A percentile compares a stretch with the other conserved stretches of the same genome.
phyloP scores from a whole-genome alignment of 768 basidiomycete species.

The Ramaria rubella region DNA sequence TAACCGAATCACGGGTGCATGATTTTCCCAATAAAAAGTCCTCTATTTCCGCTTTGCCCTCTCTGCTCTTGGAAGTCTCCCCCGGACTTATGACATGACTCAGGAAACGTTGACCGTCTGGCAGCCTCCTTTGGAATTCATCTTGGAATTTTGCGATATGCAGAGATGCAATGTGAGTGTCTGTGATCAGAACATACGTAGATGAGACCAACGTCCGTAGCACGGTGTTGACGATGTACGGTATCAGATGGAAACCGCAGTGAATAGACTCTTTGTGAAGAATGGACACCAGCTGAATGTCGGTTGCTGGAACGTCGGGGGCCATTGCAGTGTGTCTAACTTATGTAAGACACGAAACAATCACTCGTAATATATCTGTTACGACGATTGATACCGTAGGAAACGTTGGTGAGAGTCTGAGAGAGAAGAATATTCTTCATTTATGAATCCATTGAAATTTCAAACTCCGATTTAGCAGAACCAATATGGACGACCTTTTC shows the following conservation, averaged over 20 bases:
- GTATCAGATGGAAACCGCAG: constrained; percentile 87
- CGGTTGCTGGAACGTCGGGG: constrained; percentile 26
- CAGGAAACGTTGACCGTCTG: constrained; percentile 49
- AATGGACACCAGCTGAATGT: constrained; percentile 76
- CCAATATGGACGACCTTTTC: constrained; percentile 43
- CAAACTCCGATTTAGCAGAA: too few relatives aligned
- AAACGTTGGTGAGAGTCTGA: too few relatives aligned
- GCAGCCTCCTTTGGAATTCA: constrained; percentile 45
- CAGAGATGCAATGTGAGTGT: constrained; percentile 79
- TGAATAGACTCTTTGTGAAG: constrained; percentile 83
- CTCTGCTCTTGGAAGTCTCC: constrained; percentile 85
- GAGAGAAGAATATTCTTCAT: too few relatives aligned
- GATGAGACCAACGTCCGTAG: constrained; percentile 66
- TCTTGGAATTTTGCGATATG: constrained; percentile 63
- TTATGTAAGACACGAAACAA: too few relatives aligned
- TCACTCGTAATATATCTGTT: too few relatives aligned
- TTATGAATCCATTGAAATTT: too few relatives aligned
- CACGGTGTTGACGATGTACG: constrained; percentile 76
- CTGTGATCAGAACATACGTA: constrained; percentile 88
- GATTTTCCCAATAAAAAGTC: constrained; percentile 83
- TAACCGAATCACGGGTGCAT: constrained; percentile 89
- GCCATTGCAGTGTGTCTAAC: too few relatives aligned
- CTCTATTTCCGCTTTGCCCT: constrained; percentile 89
- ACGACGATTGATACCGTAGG: too few relatives aligned
- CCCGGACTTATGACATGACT: constrained; percentile 79